These are phyloP conservation scores for Debaryomyces udenii DNA, from an alignment of 1,139 yeast species.

Conservation along the genomic window DNA sequence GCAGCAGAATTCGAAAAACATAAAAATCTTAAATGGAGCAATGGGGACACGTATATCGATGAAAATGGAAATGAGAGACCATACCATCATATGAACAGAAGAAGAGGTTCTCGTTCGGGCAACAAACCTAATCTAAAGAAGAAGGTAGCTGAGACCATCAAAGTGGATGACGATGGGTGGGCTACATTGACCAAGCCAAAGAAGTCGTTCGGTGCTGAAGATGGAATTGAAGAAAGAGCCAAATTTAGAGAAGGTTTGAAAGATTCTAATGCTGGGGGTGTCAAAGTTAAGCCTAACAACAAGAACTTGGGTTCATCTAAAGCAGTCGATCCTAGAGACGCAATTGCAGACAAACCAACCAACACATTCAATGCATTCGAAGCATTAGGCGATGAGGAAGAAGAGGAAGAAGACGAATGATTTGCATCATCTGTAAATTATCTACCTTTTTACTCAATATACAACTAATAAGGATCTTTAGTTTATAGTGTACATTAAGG, in stretches of 20 bases:
- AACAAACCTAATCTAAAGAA: conserved; percentile 60
- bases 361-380: conserved; percentile 76
- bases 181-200: conserved; percentile 61
- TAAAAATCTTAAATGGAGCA: conserved; percentile 36
- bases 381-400: conserved; percentile 69
- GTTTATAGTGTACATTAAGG: conserved; percentile 14
- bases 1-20: conserved; percentile 37
- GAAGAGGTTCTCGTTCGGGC: conserved; percentile 61
- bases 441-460: conserved; percentile 1
- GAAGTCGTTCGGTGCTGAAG: conserved; percentile 53
- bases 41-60: conserved; percentile 53
- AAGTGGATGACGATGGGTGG: conserved; percentile 81
- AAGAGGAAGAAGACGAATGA: conserved; percentile 33
- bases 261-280: conserved; percentile 28
- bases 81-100: conserved; percentile 54
- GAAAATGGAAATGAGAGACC: conserved; percentile 52
- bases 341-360: conserved; percentile 66
- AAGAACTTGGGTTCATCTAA: conserved; percentile 74
- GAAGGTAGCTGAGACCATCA: conserved; percentile 57
- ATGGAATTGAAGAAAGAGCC: conserved; percentile 48
- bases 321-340: conserved; percentile 73
- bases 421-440: conserved; percentile 2
- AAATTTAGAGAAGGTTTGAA: conserved; percentile 50
- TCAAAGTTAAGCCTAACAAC: conserved; percentile 68
- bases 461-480: conserved; percentile 8